These are phyloP conservation scores for Penicillium sp. DNA, from an alignment of 2,329 filamentous ascomycete species.

Conservation along the genomic window DNA sequence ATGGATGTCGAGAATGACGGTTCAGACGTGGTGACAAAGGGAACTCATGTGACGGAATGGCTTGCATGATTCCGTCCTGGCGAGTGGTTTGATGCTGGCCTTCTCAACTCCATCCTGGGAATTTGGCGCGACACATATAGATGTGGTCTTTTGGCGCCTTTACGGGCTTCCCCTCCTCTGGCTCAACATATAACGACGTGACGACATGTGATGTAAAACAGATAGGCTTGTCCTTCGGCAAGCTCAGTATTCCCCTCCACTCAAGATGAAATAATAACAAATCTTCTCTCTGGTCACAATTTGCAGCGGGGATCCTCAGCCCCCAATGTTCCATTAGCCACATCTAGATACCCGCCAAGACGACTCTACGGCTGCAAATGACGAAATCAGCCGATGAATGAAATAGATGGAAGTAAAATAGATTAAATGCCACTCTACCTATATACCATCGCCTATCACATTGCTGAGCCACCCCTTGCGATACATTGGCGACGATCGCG, in stretches of 20 bases:
- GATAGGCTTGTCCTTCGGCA: constrained; percentile 1
- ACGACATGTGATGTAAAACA: constrained; percentile 11
- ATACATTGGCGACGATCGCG: neutral
- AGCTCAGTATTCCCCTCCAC: constrained; percentile 11
- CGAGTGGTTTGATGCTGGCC: neutral
- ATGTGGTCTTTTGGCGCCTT: neutral
- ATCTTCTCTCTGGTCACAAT: constrained; percentile 12
- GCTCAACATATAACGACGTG: constrained; percentile 7
- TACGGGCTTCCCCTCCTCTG: neutral
- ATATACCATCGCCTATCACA: neutral
- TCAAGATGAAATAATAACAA: constrained; percentile 15
- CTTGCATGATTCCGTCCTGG: constrained; percentile 22
- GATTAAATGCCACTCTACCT: neutral
- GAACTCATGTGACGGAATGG: constrained; percentile 32
- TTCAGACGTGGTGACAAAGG: constrained; percentile 12
- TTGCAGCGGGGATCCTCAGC: neutral
- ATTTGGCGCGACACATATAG: neutral
- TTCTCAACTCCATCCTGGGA: neutral
- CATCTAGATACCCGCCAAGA: too few relatives aligned
- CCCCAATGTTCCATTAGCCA: too few relatives aligned
- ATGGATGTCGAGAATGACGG: constrained; percentile 35
- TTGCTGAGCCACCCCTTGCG: neutral
- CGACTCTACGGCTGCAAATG: neutral
- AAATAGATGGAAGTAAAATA: neutral
- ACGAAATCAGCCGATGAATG: neutral